Percentiles rank a stretch among this genome's conserved stretches.
phyloP scores from a whole-genome alignment of 1,284 basidiomycete species.

The Ustilago nuda region DNA sequence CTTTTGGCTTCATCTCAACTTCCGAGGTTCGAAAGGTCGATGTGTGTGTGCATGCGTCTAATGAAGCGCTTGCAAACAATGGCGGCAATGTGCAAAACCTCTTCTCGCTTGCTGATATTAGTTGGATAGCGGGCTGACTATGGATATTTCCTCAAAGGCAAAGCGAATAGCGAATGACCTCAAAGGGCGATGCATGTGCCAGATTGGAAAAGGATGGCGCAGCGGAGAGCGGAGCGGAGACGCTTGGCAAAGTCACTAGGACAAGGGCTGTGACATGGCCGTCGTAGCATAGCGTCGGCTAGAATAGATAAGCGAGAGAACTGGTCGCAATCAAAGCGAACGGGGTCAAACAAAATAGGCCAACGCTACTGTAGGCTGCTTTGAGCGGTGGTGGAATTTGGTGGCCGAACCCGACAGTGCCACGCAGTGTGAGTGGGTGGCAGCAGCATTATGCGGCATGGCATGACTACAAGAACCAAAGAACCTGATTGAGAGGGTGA shows the following conservation, averaged over 20 bases:
- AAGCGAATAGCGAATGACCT: neutral
- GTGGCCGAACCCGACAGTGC: neutral
- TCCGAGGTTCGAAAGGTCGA: neutral
- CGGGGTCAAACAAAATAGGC: neutral
- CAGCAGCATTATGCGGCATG: neutral
- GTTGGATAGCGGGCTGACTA: neutral
- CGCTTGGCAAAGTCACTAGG: neutral
- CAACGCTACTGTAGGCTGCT: neutral
- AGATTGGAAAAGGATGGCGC: neutral
- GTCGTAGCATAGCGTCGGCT: neutral
- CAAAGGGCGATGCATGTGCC: neutral
- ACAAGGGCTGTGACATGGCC: neutral
- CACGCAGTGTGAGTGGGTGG: neutral
- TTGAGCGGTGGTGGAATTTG: neutral
- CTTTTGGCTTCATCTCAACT: neutral
- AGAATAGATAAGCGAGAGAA: neutral
- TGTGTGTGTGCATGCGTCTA: slow-evolving; percentile 7
- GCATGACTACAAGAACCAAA: neutral
- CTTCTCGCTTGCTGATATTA: neutral
- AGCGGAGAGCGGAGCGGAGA: neutral
- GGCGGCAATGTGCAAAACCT: slow-evolving; percentile 5
- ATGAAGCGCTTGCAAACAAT: slow-evolving; percentile 11
- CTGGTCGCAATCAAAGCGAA: neutral
- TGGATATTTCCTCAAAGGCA: neutral
- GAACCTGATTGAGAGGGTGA: neutral